Base-by-base conservation (phyloP, 2,329 filamentous ascomycete species). In the Ramichloridium luteum region DNA sequence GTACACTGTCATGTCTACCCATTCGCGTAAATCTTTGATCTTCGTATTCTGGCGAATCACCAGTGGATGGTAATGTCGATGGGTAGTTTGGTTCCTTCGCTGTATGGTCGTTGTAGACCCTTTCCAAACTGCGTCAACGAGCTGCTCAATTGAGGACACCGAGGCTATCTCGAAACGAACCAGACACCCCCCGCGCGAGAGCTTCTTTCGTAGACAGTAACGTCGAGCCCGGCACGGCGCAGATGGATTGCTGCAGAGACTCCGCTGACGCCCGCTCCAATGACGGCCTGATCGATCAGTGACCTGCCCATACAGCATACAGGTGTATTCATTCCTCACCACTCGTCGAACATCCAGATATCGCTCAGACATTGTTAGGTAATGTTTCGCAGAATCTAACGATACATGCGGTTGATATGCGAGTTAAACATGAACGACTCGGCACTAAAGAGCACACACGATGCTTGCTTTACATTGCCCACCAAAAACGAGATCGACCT, bases 181-280 rank as follows among this genome's bases (percentile, higher is more conserved):
- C 71, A 74, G 16, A 71, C 60, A 10, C 71, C 70, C 2, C 71
- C 70, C n/a, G 62, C 58, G 11, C 55, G 59, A 32, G 55, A 54
- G 4, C 60, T 64, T 32, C 71, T 57, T 39, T 75, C 70, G 39
- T 67, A 73, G 0, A 74, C 60, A 0, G 60, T 65, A 2, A 72
- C 65, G 6, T 70, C 56, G 4, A 68, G 33, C 1, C 62, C 64
- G 5, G 54, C 51, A 27, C 50, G 49, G 16, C 57, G 52, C n/a
- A 69, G 51, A 51, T 69, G 61, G 11, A 57, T 57, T 16, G 63
- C 65, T 27, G 62, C 52, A 2, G 58, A 53, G 4, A 70, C 57
- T 13, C 66, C 66, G 36, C 61, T 65, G 18, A 70, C 61, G 3
- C 66, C 65, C n/a, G 66, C 65, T 14, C 66, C 66, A 26, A 70